Evolutionary conservation across 345 rosid species (phyloP).

Genomic region (Excoecaria agallocha): DNA sequence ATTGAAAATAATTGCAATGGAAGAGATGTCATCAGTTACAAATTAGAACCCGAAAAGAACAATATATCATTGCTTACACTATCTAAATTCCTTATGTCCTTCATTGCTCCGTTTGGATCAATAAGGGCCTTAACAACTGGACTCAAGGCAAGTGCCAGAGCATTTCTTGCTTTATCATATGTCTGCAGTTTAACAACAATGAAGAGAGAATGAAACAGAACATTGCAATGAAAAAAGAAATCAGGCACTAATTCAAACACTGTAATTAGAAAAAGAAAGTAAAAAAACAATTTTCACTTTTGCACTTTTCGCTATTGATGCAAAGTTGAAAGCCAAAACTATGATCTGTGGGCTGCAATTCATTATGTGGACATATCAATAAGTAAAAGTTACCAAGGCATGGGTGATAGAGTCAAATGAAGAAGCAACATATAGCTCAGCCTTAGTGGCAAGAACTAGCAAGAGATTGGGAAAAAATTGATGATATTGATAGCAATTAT

Average conservation of each 20-base stretch:
- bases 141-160: conserved; percentile 89
- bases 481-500: too few species aligned
- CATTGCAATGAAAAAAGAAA: conserved; percentile 1
- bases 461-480: too few species aligned
- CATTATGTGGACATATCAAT: too few species aligned
- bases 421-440: too few species aligned
- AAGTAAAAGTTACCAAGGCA: too few species aligned
- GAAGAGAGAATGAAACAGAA: conserved; percentile 9
- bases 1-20: neutral
- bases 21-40: neutral
- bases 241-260: neutral
- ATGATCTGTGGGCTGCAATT: too few species aligned
- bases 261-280: too few species aligned
- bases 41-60: conserved; percentile 6
- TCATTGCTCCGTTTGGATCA: conserved; percentile 88
- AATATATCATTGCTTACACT: conserved; percentile 44
- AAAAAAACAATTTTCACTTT: too few species aligned
- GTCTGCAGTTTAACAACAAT: conserved; percentile 44
- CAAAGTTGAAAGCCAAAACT: too few species aligned
- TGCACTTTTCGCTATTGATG: too few species aligned
- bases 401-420: too few species aligned
- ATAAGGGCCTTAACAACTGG: conserved; percentile 92
- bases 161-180: conserved; percentile 92
- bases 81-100: conserved; percentile 81
- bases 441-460: too few species aligned